phyloP scores from a whole-genome alignment of 305 asterid genomes.

The Fraxinus sp. region DNA sequence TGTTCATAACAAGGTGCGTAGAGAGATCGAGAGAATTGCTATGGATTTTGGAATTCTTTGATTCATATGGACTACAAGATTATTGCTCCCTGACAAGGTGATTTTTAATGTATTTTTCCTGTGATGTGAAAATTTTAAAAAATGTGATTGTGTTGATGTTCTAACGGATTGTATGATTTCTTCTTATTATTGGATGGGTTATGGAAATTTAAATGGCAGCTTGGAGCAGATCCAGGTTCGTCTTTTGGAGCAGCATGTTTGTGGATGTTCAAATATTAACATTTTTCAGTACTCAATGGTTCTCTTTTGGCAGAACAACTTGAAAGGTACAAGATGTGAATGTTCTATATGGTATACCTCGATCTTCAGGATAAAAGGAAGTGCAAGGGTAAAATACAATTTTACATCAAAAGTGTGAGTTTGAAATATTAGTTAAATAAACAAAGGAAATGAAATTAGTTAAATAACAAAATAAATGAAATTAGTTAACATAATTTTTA shows the following conservation, averaged over 20 bases:
- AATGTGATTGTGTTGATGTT: slow-evolving; percentile 11
- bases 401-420: background rate
- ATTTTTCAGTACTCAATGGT: slow-evolving; percentile 52
- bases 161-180: background rate
- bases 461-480: background rate
- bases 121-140: slow-evolving; percentile 1
- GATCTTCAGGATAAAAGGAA: slow-evolving; percentile 10
- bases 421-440: background rate
- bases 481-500: background rate
- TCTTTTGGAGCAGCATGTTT: slow-evolving; percentile 38
- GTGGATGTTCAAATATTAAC: slow-evolving; percentile 36
- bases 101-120: slow-evolving; percentile 12
- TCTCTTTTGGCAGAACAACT: slow-evolving; percentile 32
- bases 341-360: background rate
- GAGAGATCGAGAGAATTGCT: slow-evolving; percentile 41
- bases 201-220: slow-evolving; percentile 36
- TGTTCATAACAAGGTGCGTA: slow-evolving; percentile 40
- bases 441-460: background rate
- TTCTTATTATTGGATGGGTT: slow-evolving; percentile 14
- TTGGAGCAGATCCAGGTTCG: slow-evolving; percentile 45
- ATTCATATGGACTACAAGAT: slow-evolving; percentile 28
- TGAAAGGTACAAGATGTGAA: slow-evolving; percentile 31
- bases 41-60: slow-evolving; percentile 33
- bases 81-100: slow-evolving; percentile 45
- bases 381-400: background rate